Base-by-base conservation (phyloP, 2,329 filamentous ascomycete species). In the Alternaria sp. region DNA sequence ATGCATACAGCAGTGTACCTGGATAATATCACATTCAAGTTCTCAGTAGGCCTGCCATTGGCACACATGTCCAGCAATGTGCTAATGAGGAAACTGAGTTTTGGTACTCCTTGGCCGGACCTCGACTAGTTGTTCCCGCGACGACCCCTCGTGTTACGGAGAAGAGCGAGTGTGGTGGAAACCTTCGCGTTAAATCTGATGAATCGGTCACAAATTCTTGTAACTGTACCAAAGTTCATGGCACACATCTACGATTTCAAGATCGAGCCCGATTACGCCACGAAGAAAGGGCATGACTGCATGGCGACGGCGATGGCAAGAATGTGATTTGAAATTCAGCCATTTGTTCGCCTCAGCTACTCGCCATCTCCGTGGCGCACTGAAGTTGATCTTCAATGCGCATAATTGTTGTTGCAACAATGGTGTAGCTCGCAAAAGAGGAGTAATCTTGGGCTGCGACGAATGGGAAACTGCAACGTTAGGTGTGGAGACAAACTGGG, bases 381-480 rank as follows among this genome's bases (percentile, higher is more conserved):
- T 14, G 34, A 26, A 46, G 41, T 34, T 30, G n/a, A 36, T n/a
- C n/a, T 28, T 47, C 30, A 26, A 57, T 59, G 48, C 55, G 46
- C 39, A 54, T 44, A 36, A 43, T 51, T 61, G 42, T 41, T 52
- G 46, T 62, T 41, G 44, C 48, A 44, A 48, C 34, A 42, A 49
- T 56, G 18, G 44, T 46, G 52, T 48, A 54, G 42, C 42, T 42
- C 28, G 30, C 39, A 16, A 18, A 44, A 34, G 41, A 18, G 43
- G 52, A 39, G 51, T 28, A 28, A 51, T 48, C 12, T 28, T 16
- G 44, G 41, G 49, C 24, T 47, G 52, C 39, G 36, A 46, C 58
- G 53, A 62, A 64, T 60, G 51, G 56, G 41, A 48, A 36, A 24
- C 34, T 47, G 41, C 42, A 48, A 51, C 41, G 49, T 54, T 59